Evolutionary conservation across 257 asterid species (phyloP), one percentile per base, ranked within the genome.

Genomic region (Solanum etuberosum): DNA sequence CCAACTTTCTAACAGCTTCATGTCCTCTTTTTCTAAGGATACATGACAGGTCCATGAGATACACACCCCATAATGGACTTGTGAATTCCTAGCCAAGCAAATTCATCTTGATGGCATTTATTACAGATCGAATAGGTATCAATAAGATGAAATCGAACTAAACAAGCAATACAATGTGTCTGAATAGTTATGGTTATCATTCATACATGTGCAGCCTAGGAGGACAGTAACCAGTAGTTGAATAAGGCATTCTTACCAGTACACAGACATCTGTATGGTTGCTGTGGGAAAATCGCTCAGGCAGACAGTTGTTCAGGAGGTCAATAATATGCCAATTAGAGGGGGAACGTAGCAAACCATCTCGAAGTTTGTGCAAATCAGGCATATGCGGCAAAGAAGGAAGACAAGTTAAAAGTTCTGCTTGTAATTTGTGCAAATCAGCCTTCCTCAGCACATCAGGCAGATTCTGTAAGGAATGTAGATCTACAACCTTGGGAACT

Each of bases 311-410:
- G 20, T 93, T 89, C 88, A 96, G 92, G 90, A 92, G 94, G 87
- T 96, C 95, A 89, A 92, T 84, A 71, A 95, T 86, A 86, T 92
- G 98, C 98, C 98, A 95, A 86, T 90, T 94, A 63, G 98, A 93
- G 80, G 92, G 89, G 70, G 97, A 93, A 18, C 92, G 89, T 46
- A 93, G 59, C 88, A 93, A 87, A 68, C 93, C 98, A 86, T 92
- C 94, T 40, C 92, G 91, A 85, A 93, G 87, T 89, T 86, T 90
- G 86, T 93, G 96, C 88, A 96, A 88, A 90, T 93, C 96, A 25
- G 97, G 96, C 94, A 96, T 92, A 85, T 94, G 92, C 31, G 94
- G 94, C 90, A 97, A 88, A 84, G 98, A 94, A 85, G 98, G 97
- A 57, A 95, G 96, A 86, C 98, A 95, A 74, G 95, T 88, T 68